These are phyloP conservation scores for Boletus bicolor DNA, from an alignment of 768 basidiomycete species.

Conservation along the genomic window DNA sequence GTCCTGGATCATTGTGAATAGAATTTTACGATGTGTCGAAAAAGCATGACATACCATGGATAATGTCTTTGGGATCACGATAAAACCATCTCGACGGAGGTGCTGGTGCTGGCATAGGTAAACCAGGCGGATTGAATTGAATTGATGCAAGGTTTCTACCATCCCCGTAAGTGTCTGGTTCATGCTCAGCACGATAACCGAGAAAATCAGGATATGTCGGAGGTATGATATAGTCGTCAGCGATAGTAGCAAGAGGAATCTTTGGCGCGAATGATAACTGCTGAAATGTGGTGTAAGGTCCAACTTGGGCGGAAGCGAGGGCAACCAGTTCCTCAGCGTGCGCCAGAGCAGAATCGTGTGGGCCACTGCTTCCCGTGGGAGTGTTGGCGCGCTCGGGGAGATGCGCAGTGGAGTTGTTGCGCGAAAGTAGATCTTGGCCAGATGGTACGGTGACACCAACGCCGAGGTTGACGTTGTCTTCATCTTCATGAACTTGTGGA, in stretches of 20 bases:
- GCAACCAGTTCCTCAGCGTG: constrained; percentile 66
- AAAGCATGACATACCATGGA: constrained; percentile 60
- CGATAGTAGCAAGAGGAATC: constrained; percentile 84
- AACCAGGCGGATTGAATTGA: constrained; percentile 76
- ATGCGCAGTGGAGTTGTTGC: constrained; percentile 26
- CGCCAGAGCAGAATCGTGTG: constrained; percentile 36
- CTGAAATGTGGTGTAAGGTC: constrained; percentile 90
- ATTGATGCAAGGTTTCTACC: constrained; percentile 51
- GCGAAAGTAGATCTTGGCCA: constrained; percentile 33
- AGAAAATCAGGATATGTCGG: constrained; percentile 83
- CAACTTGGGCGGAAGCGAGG: constrained; percentile 66
- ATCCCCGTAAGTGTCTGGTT: constrained; percentile 49
- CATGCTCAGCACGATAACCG: constrained; percentile 61
- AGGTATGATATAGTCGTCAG: constrained; percentile 89
- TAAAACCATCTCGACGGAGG: constrained; percentile 80
- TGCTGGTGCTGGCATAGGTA: constrained; percentile 65
- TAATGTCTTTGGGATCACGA: constrained; percentile 73
- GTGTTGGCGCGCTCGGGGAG: constrained; percentile 23
- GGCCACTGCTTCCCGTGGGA: constrained; percentile 29
- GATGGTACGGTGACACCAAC: constrained; percentile 58
- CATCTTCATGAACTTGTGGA: constrained; percentile 44
- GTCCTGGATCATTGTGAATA: constrained; percentile 46
- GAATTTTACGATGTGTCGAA: neutral
- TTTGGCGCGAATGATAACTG: constrained; percentile 82
- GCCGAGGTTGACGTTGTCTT: constrained; percentile 58